A percentile compares a stretch with the other conserved stretches of the same genome.
Evolutionary conservation across 306 rosid genomes (phyloP).

Genomic region (Trifolium repens): DNA sequence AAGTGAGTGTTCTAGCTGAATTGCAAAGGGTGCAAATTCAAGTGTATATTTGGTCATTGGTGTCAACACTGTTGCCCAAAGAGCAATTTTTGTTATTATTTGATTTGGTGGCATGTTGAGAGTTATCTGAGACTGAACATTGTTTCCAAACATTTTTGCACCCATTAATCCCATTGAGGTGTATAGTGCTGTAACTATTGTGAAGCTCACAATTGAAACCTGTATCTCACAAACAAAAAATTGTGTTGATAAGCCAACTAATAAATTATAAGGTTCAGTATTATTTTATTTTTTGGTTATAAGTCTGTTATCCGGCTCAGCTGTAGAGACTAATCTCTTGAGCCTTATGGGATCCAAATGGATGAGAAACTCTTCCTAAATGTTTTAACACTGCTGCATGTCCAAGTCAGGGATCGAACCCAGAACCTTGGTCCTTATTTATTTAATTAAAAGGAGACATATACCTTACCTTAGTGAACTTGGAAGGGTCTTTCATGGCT

Average conservation of each 20-base stretch:
- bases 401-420: too few relatives aligned
- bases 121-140: conserved; percentile 70
- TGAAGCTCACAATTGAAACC: conserved; percentile 77
- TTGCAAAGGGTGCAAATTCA: conserved; percentile 72
- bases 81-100: conserved; percentile 60
- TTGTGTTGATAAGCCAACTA: neutral
- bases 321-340: too few relatives aligned
- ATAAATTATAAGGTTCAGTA: neutral
- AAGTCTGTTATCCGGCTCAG: too few relatives aligned
- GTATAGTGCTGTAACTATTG: conserved; percentile 54
- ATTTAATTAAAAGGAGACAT: neutral
- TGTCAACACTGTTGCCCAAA: conserved; percentile 77
- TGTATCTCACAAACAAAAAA: conserved; percentile 36
- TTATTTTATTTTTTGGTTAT: too few relatives aligned
- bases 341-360: too few relatives aligned
- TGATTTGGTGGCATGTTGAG: conserved; percentile 69
- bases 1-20: conserved; percentile 65
- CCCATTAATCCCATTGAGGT: conserved; percentile 63
- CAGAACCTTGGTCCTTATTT: too few relatives aligned
- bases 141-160: conserved; percentile 67
- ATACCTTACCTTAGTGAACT: conserved; percentile 66
- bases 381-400: too few relatives aligned
- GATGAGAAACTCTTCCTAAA: too few relatives aligned
- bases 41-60: conserved; percentile 87
- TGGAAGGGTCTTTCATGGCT: conserved; percentile 86